A percentile compares a stretch with the other conserved stretches of the same genome.
Evolutionary conservation across 2,329 filamentous ascomycete genomes (phyloP).

Genomic region (Podosphaera aphanis): DNA sequence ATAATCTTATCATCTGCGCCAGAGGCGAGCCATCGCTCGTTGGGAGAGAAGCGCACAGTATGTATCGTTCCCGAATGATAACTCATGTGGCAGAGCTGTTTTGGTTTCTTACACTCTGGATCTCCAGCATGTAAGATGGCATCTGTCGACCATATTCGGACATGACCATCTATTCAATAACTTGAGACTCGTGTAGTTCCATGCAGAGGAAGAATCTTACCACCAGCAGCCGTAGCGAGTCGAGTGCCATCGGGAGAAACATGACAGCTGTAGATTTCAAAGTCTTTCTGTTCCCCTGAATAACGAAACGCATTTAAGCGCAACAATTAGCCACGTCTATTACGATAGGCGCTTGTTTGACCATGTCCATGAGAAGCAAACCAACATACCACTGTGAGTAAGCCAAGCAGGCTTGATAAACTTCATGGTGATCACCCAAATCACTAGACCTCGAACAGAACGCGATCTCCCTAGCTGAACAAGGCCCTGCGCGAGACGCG

Average conservation of each 20-base stretch:
- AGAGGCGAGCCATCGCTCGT: conserved; percentile 83
- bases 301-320: conserved; percentile 10
- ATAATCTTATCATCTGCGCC: conserved; percentile 98
- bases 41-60: conserved; percentile 87
- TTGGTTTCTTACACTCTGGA: conserved; percentile 48
- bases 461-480: background rate
- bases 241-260: conserved; percentile 83
- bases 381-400: conserved; percentile 55
- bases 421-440: conserved; percentile 32
- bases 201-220: conserved; percentile 22
- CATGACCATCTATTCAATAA: conserved; percentile 51
- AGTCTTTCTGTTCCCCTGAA: conserved; percentile 82
- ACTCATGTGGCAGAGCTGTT: conserved; percentile 93
- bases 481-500: too few relatives aligned
- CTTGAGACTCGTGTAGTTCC: background rate
- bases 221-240: conserved; percentile 81
- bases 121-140: conserved; percentile 66
- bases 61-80: conserved; percentile 95
- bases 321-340: conserved; percentile 8
- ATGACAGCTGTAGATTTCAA: conserved; percentile 96
- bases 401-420: conserved; percentile 92
- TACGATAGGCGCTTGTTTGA: background rate
- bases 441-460: conserved; percentile 2
- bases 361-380: conserved; percentile 1
- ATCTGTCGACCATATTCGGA: conserved; percentile 93